Conservation (phyloP, 139 green algal genomes). For the Coelastrella sp. region DNA sequence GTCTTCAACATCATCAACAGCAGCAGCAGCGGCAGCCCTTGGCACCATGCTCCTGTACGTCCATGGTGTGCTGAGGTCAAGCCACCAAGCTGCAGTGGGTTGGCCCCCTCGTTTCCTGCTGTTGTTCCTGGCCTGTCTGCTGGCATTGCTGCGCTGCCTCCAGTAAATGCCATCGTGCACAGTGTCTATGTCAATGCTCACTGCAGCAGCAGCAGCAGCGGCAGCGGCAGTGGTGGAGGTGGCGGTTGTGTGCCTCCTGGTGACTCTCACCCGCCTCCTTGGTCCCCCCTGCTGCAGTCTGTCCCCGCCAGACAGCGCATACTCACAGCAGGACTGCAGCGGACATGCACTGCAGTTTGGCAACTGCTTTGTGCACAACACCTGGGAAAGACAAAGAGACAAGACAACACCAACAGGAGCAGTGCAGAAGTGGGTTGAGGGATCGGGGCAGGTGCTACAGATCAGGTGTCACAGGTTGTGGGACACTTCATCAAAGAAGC, state of each 20-base stretch:
- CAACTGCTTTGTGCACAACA: slow-evolving; percentile 76
- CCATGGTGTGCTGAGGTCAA: not conserved
- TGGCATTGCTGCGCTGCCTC: not conserved
- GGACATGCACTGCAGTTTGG: slow-evolving; percentile 87
- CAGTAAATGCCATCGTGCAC: not conserved
- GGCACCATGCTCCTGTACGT: too few species aligned
- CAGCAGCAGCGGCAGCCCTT: not conserved
- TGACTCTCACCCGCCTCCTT: not conserved
- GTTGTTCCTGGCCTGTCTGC: not conserved
- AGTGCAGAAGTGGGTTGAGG: not conserved
- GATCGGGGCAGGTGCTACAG: not conserved
- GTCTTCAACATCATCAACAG: slow-evolving; percentile 23
- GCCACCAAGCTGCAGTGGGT: not conserved
- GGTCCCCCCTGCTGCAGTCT: slow-evolving; percentile 16
- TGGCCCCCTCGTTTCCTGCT: not conserved
- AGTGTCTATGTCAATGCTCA: not conserved
- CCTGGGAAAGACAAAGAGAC: not conserved
- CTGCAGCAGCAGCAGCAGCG: not conserved
- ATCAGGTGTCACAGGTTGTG: not conserved
- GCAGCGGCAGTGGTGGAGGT: not conserved
- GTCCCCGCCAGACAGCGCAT: slow-evolving; percentile 43
- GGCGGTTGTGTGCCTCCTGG: not conserved
- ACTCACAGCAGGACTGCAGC: slow-evolving; percentile 61
- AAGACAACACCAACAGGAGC: not conserved
- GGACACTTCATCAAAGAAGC: not conserved